A percentile compares a stretch with the other conserved stretches of the same genome.
Conservation (phyloP, 1,139 yeast species). For the Candida tropicalis region DNA sequence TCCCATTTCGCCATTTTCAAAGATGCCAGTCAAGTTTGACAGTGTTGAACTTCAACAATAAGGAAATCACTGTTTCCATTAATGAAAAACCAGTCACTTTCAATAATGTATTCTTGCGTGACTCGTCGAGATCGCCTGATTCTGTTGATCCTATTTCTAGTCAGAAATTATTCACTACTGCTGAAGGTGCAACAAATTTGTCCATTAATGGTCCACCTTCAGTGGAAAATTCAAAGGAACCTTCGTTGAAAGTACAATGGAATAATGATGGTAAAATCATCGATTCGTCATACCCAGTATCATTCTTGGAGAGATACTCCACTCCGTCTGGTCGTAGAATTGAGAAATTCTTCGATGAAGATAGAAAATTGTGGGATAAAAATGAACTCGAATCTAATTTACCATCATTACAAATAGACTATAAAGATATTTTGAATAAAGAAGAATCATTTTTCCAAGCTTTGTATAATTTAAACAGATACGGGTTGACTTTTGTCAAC, state of each 20-base stretch:
- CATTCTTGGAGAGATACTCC: conserved; percentile 51
- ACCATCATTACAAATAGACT: conserved; percentile 32
- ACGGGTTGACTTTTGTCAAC: conserved; percentile 61
- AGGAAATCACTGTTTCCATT: conserved; percentile 15
- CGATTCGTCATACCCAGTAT: conserved; percentile 44
- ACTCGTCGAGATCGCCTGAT: conserved; percentile 52
- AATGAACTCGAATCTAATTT: conserved; percentile 20
- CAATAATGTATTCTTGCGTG: conserved; percentile 63
- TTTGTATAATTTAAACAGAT: conserved; percentile 52
- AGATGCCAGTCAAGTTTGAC: conserved; percentile 10
- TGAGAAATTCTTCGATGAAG: conserved; percentile 37
- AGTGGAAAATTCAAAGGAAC: conserved; percentile 25
- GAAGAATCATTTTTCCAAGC: conserved; percentile 38
- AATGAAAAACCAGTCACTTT: conserved; percentile 38
- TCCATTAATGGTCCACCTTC: conserved; percentile 28
- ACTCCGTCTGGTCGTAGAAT: conserved; percentile 32
- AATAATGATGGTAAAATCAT: conserved; percentile 41
- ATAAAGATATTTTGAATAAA: conserved; percentile 44
- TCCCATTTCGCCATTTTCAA: not conserved
- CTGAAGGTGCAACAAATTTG: conserved; percentile 36
- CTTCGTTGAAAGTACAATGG: conserved; percentile 55
- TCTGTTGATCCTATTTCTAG: conserved; percentile 60
- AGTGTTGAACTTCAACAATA: conserved; percentile 10
- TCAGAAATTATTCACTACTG: conserved; percentile 72
- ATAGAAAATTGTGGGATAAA: conserved; percentile 46